These are phyloP conservation scores for Aegilops longissima DNA, from an alignment of 176 grass and related monocot species.

Conservation along the genomic window DNA sequence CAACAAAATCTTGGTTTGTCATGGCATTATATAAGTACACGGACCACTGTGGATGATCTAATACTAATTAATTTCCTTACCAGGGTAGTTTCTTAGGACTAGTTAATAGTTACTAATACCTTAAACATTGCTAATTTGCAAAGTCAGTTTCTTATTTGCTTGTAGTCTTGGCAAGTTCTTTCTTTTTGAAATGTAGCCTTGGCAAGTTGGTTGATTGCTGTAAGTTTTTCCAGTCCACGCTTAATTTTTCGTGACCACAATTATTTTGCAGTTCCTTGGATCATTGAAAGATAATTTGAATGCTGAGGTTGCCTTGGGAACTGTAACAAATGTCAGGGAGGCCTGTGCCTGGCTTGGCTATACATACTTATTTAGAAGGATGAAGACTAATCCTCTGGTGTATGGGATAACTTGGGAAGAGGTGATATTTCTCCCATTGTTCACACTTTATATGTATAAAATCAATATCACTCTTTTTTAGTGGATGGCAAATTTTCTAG, in stretches of 20 bases:
- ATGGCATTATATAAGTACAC: neutral
- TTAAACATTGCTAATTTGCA: constrained; percentile 12
- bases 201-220: constrained; percentile 24
- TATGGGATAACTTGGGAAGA: constrained; percentile 98
- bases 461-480: constrained; percentile 21
- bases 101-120: constrained; percentile 2
- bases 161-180: constrained; percentile 5
- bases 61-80: neutral
- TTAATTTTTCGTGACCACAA: constrained; percentile 1
- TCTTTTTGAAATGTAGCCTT: neutral
- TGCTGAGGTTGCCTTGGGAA: constrained; percentile 95
- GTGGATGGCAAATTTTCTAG: neutral
- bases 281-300: constrained; percentile 99
- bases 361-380: constrained; percentile 98
- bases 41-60: neutral
- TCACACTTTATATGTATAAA: constrained; percentile 9
- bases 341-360: constrained; percentile 99
- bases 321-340: constrained; percentile 96
- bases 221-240: neutral
- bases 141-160: constrained; percentile 2
- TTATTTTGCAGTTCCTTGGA: constrained; percentile 66
- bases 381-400: constrained; percentile 94
- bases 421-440: constrained; percentile 37
- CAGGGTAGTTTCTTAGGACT: neutral
- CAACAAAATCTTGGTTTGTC: neutral